Percentiles rank a stretch among this genome's conserved stretches.
These are phyloP conservation scores for Dispira parvispora DNA, from an alignment of 192 early-diverging fungal species.

Conservation along the genomic window DNA sequence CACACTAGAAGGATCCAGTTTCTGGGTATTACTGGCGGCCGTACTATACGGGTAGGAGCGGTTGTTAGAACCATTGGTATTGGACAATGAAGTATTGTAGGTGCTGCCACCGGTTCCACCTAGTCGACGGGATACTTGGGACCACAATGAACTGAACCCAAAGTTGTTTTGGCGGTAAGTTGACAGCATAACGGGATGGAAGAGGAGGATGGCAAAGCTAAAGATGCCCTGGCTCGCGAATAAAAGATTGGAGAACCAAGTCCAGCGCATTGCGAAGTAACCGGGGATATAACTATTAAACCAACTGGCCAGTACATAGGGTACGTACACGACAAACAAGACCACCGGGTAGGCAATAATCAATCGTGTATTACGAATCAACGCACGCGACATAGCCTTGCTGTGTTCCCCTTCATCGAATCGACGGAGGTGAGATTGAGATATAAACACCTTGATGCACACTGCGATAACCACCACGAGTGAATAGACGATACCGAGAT, in stretches of 20 bases:
- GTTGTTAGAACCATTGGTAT: neutral
- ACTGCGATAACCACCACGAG: slow-evolving; percentile 1
- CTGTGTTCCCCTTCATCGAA: slow-evolving; percentile 6
- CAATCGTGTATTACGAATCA: slow-evolving; percentile 11
- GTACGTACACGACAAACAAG: slow-evolving; percentile 5
- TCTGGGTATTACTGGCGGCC: neutral
- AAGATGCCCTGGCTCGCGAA: slow-evolving; percentile 2
- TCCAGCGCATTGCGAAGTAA: neutral
- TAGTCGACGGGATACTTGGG: neutral
- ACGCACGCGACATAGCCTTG: slow-evolving; percentile 10
- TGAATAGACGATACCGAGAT: slow-evolving; percentile 5
- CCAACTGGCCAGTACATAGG: neutral
- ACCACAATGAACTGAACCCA: slow-evolving; percentile 8
- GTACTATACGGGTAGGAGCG: neutral
- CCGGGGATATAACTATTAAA: slow-evolving; percentile 1
- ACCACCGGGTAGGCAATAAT: slow-evolving; percentile 8
- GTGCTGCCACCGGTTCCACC: neutral
- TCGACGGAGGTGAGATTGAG: slow-evolving; percentile 4
- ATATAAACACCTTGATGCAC: slow-evolving; percentile 4
- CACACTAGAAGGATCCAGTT: neutral
- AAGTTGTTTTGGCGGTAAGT: slow-evolving; percentile 5
- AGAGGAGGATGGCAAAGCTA: slow-evolving; percentile 3
- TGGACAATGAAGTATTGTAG: neutral
- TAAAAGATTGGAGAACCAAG: neutral
- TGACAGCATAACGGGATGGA: slow-evolving; percentile 10